phyloP scores from a whole-genome alignment of 2,329 filamentous ascomycete species.

The Neonectria faginata region DNA sequence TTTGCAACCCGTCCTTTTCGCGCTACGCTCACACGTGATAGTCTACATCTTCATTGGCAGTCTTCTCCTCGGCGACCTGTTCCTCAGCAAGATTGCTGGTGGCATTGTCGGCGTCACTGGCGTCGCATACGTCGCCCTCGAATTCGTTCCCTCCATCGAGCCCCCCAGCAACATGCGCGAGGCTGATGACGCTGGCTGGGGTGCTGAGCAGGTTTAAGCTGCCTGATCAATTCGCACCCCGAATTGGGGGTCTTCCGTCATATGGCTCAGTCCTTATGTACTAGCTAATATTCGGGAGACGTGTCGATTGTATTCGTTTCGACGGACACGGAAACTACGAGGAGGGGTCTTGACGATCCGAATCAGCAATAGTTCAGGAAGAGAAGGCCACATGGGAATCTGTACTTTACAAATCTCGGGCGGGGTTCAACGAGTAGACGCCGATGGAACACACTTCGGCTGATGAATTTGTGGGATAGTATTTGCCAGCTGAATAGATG shows the following conservation, averaged over 20 bases:
- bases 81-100: slow-evolving; percentile 80
- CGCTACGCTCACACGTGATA: slow-evolving; percentile 51
- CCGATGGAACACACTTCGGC: slow-evolving; percentile 22
- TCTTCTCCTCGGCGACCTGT: slow-evolving; percentile 77
- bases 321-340: slow-evolving; percentile 1
- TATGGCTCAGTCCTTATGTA: neutral
- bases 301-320: neutral
- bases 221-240: slow-evolving; percentile 15
- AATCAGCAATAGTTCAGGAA: slow-evolving; percentile 5
- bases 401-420: slow-evolving; percentile 32
- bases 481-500: slow-evolving; percentile 33
- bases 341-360: slow-evolving; percentile 8
- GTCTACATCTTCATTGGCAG: slow-evolving; percentile 97
- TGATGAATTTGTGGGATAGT: slow-evolving; percentile 31
- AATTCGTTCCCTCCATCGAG: slow-evolving; percentile 83
- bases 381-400: slow-evolving; percentile 12
- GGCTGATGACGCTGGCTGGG: slow-evolving; percentile 76
- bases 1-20: neutral
- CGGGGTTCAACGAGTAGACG: slow-evolving; percentile 30
- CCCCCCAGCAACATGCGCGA: slow-evolving; percentile 86
- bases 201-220: slow-evolving; percentile 78
- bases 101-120: slow-evolving; percentile 82
- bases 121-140: slow-evolving; percentile 79
- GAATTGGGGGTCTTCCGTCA: slow-evolving; percentile 4
- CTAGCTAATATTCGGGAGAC: neutral